Percentiles rank a stretch among this genome's conserved stretches.
phyloP scores from a whole-genome alignment of 2,329 filamentous ascomycete genomes.

The Colletotrichum limetticola region DNA sequence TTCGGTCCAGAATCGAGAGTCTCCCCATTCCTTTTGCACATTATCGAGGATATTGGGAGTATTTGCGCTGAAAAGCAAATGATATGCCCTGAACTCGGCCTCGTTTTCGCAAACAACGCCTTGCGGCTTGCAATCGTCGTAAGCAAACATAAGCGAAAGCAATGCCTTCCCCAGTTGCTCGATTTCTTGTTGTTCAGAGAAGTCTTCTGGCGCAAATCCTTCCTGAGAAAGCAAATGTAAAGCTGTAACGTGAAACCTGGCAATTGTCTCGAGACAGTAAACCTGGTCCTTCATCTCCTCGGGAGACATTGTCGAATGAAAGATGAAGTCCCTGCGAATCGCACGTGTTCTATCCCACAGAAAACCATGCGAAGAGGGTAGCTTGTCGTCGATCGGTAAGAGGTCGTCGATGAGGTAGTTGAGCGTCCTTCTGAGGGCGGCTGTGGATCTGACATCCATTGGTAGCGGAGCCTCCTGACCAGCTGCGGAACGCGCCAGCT shows the following conservation, averaged over 20 bases:
- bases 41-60: constrained; percentile 65
- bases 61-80: constrained; percentile 69
- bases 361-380: constrained; percentile 69
- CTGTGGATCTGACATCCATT: constrained; percentile 73
- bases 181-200: constrained; percentile 74
- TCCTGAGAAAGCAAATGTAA: constrained; percentile 71
- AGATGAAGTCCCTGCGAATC: constrained; percentile 75
- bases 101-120: constrained; percentile 70
- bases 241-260: constrained; percentile 73
- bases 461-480: constrained; percentile 75
- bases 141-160: constrained; percentile 72
- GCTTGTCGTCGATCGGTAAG: constrained; percentile 63
- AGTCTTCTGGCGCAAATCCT: constrained; percentile 67
- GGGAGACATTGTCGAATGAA: constrained; percentile 69
- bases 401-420: constrained; percentile 73
- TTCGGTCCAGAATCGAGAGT: constrained; percentile 62
- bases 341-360: constrained; percentile 76
- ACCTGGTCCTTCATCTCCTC: constrained; percentile 69
- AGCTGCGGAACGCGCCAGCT: constrained; percentile 73
- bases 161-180: constrained; percentile 75
- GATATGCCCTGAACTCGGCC: constrained; percentile 74
- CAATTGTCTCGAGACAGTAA: constrained; percentile 73
- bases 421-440: constrained; percentile 67
- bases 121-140: constrained; percentile 72
- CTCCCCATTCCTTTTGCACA: constrained; percentile 65